Conservation (phyloP, 345 rosid genomes). For the Melaleuca quinquenervia region DNA sequence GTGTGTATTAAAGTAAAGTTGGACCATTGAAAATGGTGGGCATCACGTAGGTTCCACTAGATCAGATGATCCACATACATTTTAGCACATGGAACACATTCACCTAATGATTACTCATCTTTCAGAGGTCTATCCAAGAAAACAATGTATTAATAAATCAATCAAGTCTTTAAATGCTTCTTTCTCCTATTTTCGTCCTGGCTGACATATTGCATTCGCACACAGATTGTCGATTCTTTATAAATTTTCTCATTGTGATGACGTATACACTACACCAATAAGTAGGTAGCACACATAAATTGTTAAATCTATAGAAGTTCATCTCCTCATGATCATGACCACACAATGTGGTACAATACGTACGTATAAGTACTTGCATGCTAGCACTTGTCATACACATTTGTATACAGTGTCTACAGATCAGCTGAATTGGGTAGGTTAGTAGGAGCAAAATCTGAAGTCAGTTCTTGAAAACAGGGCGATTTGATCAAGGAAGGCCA, state of each 20-base stretch:
- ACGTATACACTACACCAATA: not conserved
- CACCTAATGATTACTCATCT: not conserved
- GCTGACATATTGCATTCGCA: not conserved
- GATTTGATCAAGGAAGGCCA: constrained; percentile 74
- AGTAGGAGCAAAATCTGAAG: not conserved
- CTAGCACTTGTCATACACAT: not conserved
- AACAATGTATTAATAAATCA: not conserved
- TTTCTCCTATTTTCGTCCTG: not conserved
- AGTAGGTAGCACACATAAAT: not conserved
- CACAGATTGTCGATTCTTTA: not conserved
- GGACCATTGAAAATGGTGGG: not conserved
- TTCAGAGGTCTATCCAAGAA: not conserved
- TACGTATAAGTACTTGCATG: not conserved
- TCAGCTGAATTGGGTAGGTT: not conserved
- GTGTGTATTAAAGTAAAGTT: not conserved
- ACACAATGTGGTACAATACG: not conserved
- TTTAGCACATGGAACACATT: not conserved
- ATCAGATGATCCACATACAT: not conserved
- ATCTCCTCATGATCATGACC: not conserved
- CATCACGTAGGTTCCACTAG: not conserved
- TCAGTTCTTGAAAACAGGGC: constrained; percentile 35
- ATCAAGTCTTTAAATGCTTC: not conserved
- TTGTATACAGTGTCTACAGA: not conserved
- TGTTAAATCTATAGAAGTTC: not conserved
- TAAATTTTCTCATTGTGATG: not conserved